Evolutionary conservation across 208 protist species (phyloP), one percentile per base, ranked within the genome.

Genomic region (Wallacemonas collosoma): DNA sequence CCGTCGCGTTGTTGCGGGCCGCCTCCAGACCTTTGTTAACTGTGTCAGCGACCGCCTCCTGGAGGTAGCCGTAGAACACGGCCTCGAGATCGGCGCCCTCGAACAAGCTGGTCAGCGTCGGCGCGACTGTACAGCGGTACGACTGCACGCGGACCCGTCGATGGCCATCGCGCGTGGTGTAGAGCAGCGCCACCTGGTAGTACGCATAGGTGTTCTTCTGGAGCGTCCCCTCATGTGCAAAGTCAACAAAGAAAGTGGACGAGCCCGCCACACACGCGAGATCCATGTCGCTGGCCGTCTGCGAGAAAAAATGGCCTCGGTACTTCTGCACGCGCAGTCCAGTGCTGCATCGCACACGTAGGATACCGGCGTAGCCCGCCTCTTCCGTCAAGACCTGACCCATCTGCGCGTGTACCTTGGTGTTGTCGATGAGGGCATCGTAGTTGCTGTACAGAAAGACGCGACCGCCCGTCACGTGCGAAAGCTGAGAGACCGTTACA

Each of bases 141-240:
- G 91, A 98, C 51, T 95, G 87, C 48, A 98, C 87, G 15, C 97
- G 93, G 43, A 98, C 86, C 3, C 93, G 92, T 14, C 97, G 83
- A 40, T 90, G 73, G 35, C 97, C 97, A 11, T 62, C 80, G 70
- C 85, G 79, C 8, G 93, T 95, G 14, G 97, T 98, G 82, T 98
- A 98, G 17, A 98, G 88, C 45, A 98, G 75, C 36, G 95, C 95
- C 8, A 73, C 75, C 84, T 98, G 97, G 75, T 98, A 90, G 75
- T 93, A 93, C 1, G 81, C 85, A 71, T 91, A 88, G 41, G 55
- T 62, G 38, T 85, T 85, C 68, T 81, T 91, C 50, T 88, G 82
- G 61, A 96, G 68, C 48, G 73, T 87, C 44, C 82, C 84, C 69
- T 98, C 94, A 73, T 98, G 92, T n/a, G 91, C 85, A 64, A 98